Base-by-base conservation (phyloP, 2,329 filamentous ascomycete genomes). In the Beauveria caledonica region DNA sequence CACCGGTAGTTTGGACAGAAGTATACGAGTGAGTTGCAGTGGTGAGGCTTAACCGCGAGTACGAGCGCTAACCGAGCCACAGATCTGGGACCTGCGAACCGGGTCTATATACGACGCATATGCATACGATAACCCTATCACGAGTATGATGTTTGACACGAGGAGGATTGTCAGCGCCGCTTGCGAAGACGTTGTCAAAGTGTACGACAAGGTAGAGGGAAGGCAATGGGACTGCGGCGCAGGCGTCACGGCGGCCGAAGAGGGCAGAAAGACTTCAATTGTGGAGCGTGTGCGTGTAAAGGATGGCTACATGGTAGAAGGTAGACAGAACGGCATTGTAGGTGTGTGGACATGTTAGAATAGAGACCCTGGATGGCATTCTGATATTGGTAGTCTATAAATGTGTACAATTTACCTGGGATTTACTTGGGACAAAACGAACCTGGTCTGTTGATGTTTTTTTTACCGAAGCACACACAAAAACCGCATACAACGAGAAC, bases 31-130 rank as follows among this genome's bases (percentile, higher is more conserved):
- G 81, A 83, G 91, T 81, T 19, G 15, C 6, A 9, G 21, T 15
- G 19, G 13, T 3, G 3, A 11, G 44, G 4, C 13, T 11, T 13
- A 39, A 9, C 2, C 25, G 13, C 3, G 11, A n/a, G 36, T 40
- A 46, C 15, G 10, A 13, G n/a, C 5, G 44, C 17, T 44, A 44
- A 52, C 40, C 36, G 27, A 13, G 66, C 65, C 62, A 60, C 70
- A 97, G 92, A 97, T 99, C 71, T 99, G 94, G 94, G 94, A 99
- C 75, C 87, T 99, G 60, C 89, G 94, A 59, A 97, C 92, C 13
- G 94, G 94, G 50, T 92, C 92, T 39, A 97, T 99, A 67, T 89
- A 89, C 72, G 94, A 99, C 72, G 94, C 93, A 19, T 99, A 92
- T 73, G 94, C 93, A 23, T 99, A 97, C 75, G 92, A 97, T 70